Evolutionary conservation across 331 rosid species (phyloP).

Genomic region (Arachis monticola): DNA sequence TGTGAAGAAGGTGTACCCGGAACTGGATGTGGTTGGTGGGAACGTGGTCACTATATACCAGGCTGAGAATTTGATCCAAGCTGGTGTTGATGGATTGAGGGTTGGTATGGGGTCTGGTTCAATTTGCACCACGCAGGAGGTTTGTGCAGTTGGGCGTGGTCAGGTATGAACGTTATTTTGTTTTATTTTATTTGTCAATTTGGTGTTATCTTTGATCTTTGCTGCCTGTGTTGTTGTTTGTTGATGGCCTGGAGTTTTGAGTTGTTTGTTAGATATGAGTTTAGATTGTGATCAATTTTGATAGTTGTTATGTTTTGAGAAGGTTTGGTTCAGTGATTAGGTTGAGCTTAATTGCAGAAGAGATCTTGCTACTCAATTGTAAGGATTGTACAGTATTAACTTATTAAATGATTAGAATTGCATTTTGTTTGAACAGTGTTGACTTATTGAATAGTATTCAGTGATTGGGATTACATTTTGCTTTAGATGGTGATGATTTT

Average conservation of each 20-base stretch:
- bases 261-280: neutral
- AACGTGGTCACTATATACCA: conserved; percentile 91
- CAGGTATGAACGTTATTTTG: conserved; percentile 59
- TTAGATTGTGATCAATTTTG: conserved; percentile 15
- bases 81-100: conserved; percentile 92
- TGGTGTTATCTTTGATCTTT: neutral
- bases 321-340: conserved; percentile 5
- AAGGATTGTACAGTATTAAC: neutral
- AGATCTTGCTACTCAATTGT: neutral
- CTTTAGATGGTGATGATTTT: conserved; percentile 1
- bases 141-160: conserved; percentile 96
- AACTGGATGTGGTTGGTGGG: conserved; percentile 90
- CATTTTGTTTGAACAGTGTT: no score
- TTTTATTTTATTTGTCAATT: no score
- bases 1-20: conserved; percentile 61
- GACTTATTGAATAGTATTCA: neutral
- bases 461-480: neutral
- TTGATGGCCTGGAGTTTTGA: neutral
- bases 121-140: conserved; percentile 95
- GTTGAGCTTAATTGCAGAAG: neutral
- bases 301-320: neutral
- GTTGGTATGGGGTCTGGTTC: conserved; percentile 99
- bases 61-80: conserved; percentile 86
- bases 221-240: neutral
- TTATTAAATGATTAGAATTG: no score